phyloP scores from a whole-genome alignment of 2,329 filamentous ascomycete genomes.

The Teratosphaeria zuluensis region DNA sequence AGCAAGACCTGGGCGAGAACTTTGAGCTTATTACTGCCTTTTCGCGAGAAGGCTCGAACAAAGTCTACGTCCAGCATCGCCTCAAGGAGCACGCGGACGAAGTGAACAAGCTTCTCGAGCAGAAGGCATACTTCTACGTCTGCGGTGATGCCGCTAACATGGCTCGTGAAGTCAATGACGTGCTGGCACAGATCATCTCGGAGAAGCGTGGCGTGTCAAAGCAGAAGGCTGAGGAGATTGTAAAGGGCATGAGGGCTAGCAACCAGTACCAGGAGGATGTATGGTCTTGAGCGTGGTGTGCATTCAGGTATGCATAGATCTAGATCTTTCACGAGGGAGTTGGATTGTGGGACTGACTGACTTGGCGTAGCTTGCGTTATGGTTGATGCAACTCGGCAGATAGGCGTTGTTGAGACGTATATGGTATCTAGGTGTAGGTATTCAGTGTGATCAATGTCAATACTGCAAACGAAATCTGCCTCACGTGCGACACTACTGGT shows the following conservation, averaged over 20 bases:
- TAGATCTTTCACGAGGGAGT: not conserved
- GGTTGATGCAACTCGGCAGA: not conserved
- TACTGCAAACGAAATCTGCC: not conserved
- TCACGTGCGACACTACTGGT: too few species aligned
- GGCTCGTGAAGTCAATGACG: slow-evolving; percentile 47
- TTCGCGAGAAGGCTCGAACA: slow-evolving; percentile 75
- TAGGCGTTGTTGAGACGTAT: not conserved
- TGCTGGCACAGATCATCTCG: slow-evolving; percentile 78
- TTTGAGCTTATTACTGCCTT: slow-evolving; percentile 91
- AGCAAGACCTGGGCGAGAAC: slow-evolving; percentile 72
- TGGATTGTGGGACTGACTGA: not conserved
- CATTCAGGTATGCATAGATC: not conserved
- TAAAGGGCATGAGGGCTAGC: slow-evolving; percentile 89
- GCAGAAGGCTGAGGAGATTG: slow-evolving; percentile 85
- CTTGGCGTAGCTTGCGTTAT: not conserved
- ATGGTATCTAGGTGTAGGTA: not conserved
- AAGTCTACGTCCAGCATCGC: slow-evolving; percentile 94
- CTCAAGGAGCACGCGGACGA: slow-evolving; percentile 74
- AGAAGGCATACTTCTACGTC: slow-evolving; percentile 91
- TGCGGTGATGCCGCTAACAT: slow-evolving; percentile 94
- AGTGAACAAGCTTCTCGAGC: slow-evolving; percentile 76
- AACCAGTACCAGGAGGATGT: slow-evolving; percentile 91
- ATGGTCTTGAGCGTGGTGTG: slow-evolving; percentile 42
- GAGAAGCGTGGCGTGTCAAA: slow-evolving; percentile 73
- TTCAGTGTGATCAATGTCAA: not conserved